phyloP scores from a whole-genome alignment of 129 eudicot species.

The Flaveria trinervia region DNA sequence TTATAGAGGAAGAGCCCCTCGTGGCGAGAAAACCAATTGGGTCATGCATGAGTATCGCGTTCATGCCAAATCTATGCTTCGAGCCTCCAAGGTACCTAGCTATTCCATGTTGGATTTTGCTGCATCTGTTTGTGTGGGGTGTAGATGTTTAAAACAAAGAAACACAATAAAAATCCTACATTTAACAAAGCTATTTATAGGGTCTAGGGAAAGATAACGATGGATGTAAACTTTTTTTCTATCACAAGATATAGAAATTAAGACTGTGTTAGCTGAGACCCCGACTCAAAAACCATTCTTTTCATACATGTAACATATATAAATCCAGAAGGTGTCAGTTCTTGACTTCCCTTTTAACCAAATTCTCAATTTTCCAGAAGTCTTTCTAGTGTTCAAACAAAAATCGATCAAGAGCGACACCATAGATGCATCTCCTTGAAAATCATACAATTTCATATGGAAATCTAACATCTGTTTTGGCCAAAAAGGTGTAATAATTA shows the following conservation, averaged over 20 bases:
- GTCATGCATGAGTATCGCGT: constrained; percentile 86
- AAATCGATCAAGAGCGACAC: neutral
- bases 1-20: constrained; percentile 77
- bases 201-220: too few species aligned
- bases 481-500: neutral
- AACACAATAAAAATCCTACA: too few species aligned
- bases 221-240: too few species aligned
- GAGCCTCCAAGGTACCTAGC: constrained; percentile 57
- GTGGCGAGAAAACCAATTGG: constrained; percentile 83
- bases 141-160: neutral
- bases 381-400: neutral
- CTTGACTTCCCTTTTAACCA: neutral
- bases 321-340: neutral
- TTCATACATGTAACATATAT: too few species aligned
- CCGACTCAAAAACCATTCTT: too few species aligned
- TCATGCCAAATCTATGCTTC: constrained; percentile 60
- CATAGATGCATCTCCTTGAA: neutral
- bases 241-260: too few species aligned
- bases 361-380: neutral
- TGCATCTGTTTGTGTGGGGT: neutral
- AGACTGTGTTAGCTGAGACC: too few species aligned
- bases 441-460: neutral
- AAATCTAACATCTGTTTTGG: neutral
- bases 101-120: neutral
- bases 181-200: too few species aligned